Conservation (phyloP, 2,329 filamentous ascomycete genomes). For the Phyllosticta paracitricarpa region DNA sequence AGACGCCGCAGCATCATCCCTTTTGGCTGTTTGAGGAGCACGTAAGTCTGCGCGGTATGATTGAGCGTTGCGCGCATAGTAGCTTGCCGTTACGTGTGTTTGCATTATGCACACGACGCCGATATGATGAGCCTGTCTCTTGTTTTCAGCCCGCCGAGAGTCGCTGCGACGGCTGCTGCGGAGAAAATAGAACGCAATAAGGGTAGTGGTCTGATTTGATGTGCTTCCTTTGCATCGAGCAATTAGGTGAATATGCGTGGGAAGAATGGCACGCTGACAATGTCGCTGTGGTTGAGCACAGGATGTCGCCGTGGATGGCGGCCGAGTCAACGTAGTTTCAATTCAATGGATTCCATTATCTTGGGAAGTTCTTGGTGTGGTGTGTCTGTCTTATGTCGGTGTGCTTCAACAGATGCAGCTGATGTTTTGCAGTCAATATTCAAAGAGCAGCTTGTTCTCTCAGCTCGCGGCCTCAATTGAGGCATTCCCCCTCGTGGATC, state of each 20-base stretch:
- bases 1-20: background rate
- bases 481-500: too few relatives aligned
- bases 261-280: background rate
- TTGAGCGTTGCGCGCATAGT: background rate
- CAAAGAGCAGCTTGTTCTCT: too few relatives aligned
- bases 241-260: background rate
- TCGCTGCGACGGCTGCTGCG: background rate
- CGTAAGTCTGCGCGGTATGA: background rate
- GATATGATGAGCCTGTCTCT: background rate
- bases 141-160: background rate
- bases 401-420: too few relatives aligned
- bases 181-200: background rate
- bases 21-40: background rate
- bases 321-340: background rate
- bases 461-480: too few relatives aligned
- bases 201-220: background rate
- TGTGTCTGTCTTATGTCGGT: too few relatives aligned
- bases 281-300: background rate
- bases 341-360: too few relatives aligned
- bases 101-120: background rate
- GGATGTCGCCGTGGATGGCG: background rate
- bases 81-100: background rate
- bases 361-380: too few relatives aligned
- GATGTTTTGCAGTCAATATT: too few relatives aligned
- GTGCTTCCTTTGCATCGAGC: background rate